These are phyloP conservation scores for Claviceps pusilla DNA, from an alignment of 2,329 filamentous ascomycete genomes.

Conservation along the genomic window DNA sequence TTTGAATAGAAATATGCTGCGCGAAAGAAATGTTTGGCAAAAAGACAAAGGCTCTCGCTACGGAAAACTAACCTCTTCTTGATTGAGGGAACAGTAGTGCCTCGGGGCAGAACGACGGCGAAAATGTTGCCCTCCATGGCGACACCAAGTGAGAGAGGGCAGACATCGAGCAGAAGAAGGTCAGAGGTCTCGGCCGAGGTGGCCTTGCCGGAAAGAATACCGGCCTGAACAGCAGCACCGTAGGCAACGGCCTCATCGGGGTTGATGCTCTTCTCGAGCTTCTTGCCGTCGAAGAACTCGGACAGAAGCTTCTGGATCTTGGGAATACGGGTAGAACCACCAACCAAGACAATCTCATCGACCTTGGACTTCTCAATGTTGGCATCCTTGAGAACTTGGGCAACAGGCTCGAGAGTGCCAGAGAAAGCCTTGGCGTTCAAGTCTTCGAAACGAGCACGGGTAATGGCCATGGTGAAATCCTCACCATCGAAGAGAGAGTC, in stretches of 20 bases:
- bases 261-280: conserved; percentile 99
- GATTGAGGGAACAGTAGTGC: conserved; percentile 39
- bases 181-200: conserved; percentile 88
- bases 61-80: conserved; percentile 45
- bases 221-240: conserved; percentile 95
- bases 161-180: conserved; percentile 88
- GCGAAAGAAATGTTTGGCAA: background rate
- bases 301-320: conserved; percentile 97
- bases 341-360: conserved; percentile 97
- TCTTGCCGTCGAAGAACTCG: conserved; percentile 99
- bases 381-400: conserved; percentile 92
- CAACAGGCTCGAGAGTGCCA: conserved; percentile 86
- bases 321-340: conserved; percentile 97
- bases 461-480: conserved; percentile 94
- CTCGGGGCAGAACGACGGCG: conserved; percentile 70
- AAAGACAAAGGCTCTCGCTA: too few relatives aligned
- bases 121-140: conserved; percentile 99
- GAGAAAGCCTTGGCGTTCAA: conserved; percentile 91
- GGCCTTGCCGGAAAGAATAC: conserved; percentile 96
- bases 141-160: conserved; percentile 91
- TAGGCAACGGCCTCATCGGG: conserved; percentile 98
- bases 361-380: conserved; percentile 76
- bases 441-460: conserved; percentile 97
- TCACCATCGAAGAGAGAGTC: conserved; percentile 97
- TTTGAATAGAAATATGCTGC: background rate